A percentile compares a stretch with the other conserved stretches of the same genome.
phyloP scores from a whole-genome alignment of 75 land plant genomes.

The Pseudotsuga menziesii region DNA sequence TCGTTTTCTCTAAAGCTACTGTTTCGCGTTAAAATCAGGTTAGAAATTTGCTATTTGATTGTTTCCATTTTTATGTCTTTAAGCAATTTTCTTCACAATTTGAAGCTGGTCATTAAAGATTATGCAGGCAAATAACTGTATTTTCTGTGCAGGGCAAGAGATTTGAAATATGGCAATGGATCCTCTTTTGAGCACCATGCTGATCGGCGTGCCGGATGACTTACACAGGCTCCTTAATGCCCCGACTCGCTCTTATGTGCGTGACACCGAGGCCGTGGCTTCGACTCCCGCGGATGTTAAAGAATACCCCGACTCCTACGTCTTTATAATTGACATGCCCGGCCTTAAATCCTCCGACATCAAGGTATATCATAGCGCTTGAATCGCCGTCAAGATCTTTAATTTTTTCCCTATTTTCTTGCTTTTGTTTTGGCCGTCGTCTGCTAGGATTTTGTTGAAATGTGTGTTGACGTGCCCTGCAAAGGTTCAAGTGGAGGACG shows the following conservation, averaged over 20 bases:
- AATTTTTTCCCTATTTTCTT: no score
- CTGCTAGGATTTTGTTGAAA: background rate
- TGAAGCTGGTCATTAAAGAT: background rate
- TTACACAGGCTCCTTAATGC: slow-evolving; percentile 1
- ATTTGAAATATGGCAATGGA: background rate
- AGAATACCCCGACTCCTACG: slow-evolving; percentile 29
- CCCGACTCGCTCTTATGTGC: slow-evolving; percentile 6
- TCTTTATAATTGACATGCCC: slow-evolving; percentile 36
- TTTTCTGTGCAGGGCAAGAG: background rate
- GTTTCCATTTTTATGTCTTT: background rate
- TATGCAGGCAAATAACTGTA: background rate
- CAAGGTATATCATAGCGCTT: slow-evolving; percentile 17
- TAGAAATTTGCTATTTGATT: background rate
- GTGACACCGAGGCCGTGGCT: slow-evolving; percentile 22
- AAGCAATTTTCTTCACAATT: background rate
- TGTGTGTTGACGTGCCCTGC: background rate
- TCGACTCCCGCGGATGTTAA: slow-evolving; percentile 39
- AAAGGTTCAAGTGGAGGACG: slow-evolving; percentile 53
- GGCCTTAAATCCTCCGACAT: slow-evolving; percentile 32
- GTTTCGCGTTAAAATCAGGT: background rate
- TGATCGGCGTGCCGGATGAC: slow-evolving; percentile 3
- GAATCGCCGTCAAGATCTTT: no score
- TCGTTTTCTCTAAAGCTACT: background rate
- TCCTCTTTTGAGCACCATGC: background rate
- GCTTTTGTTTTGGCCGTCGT: background rate